Base-by-base conservation (phyloP, 1,139 yeast genomes). In the Oligophagozyma castellii region DNA sequence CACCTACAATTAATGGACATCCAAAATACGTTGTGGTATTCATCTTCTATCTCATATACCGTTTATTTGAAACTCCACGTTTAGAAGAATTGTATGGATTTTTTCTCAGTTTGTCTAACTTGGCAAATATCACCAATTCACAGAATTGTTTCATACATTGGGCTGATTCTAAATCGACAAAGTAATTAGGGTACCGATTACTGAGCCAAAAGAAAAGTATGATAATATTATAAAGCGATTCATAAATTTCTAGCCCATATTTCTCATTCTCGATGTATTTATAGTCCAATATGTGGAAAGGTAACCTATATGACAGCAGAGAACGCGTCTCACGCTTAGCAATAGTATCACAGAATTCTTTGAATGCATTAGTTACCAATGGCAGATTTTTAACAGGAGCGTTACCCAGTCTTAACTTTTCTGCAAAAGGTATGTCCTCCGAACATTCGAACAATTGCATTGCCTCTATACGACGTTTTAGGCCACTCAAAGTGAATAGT, bases 141-240 rank as follows among this genome's bases (percentile, higher is more conserved):
- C 76, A 66, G 40, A 75, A 52, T 16, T 67, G 58, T 47, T 78
- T 77, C 42, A 81, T 54, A 34, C 78, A 80, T 23, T 55, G 54
- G 0, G 94, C 93, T 29, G 84, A 70, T 35, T 76, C 79, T 16
- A 72, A 62, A 48, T 83, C 95, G 7, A 78, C 67, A 43, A 84
- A 79, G 30, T 74, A 63, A 22, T 76, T 71, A 0, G 95, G 94
- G 61, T 79, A 86, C 46, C 95, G 57, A 48, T 81, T 89, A 35
- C 81, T 67, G 38, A 89, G 61, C 98, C 98, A 89, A 51, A 83
- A 58, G 48, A 71, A 86, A 10, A 81, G 57, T 39, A 76, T 65
- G 14, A 81, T 63, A 27, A 71, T 58, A 39, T 72, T 69, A 56
- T 89, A 94, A 38, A 78, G 58, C 13, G 65, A 66, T 48, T 86